These are phyloP conservation scores for Heimioporus sp. DNA, from an alignment of 768 basidiomycete genomes.

Conservation along the genomic window DNA sequence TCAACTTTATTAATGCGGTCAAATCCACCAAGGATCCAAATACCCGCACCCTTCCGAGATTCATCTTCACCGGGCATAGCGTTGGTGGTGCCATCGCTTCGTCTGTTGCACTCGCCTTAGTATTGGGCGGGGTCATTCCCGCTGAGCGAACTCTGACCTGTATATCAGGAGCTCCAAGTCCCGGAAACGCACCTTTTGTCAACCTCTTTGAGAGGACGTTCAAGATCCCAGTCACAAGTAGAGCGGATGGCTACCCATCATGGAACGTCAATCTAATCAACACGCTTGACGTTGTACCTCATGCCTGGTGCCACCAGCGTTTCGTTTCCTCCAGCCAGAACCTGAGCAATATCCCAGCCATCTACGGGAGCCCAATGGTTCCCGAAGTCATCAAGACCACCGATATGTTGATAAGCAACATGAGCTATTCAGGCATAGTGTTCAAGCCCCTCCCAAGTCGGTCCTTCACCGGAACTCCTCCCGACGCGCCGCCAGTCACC, in stretches of 20 bases:
- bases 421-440: background rate
- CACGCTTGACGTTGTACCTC: constrained; percentile 7
- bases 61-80: constrained; percentile 9
- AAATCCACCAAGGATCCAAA: background rate
- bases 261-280: constrained; percentile 16
- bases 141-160: constrained; percentile 4
- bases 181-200: constrained; percentile 6
- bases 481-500: background rate
- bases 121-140: background rate
- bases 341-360: constrained; percentile 4
- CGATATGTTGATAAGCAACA: background rate
- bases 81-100: constrained; percentile 5
- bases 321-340: constrained; percentile 6
- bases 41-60: background rate
- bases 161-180: background rate
- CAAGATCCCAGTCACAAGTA: background rate
- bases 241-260: background rate
- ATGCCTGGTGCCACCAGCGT: constrained; percentile 6
- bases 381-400: background rate
- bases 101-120: constrained; percentile 5
- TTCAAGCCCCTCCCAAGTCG: background rate
- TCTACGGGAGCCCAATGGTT: constrained; percentile 1
- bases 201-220: constrained; percentile 3
- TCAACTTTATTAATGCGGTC: constrained; percentile 1
- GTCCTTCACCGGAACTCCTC: background rate